phyloP scores from a whole-genome alignment of 2,329 filamentous ascomycete species.

The Ceratocystiopsis brevicomis region DNA sequence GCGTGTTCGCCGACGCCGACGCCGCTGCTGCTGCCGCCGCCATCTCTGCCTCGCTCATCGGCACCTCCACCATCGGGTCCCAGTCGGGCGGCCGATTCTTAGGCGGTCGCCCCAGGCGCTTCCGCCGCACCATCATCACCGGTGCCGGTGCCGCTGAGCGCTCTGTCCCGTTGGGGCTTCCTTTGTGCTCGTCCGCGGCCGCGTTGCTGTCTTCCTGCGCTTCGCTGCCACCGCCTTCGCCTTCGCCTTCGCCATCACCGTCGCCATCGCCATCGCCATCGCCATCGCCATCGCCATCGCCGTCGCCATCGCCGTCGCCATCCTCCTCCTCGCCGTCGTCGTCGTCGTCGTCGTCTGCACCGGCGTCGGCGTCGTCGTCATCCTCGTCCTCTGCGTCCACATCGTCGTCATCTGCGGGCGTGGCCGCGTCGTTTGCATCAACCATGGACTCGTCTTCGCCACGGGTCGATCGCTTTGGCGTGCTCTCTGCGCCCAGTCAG shows the following conservation, averaged over 20 bases:
- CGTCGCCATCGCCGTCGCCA: slow-evolving; percentile 20
- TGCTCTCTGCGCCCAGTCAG: slow-evolving; percentile 21
- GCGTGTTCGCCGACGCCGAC: slow-evolving; percentile 22
- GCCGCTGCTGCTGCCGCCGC: slow-evolving; percentile 4
- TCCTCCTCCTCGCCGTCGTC: slow-evolving; percentile 21
- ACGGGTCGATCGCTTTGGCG: slow-evolving; percentile 20
- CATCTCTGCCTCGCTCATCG: slow-evolving; percentile 25
- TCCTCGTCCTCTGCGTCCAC: slow-evolving; percentile 23
- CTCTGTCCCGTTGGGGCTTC: slow-evolving; percentile 10
- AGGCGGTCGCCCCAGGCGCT: slow-evolving; percentile 67
- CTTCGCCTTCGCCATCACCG: slow-evolving; percentile 37
- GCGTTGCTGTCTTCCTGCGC: slow-evolving; percentile 8
- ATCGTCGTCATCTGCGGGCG: slow-evolving; percentile 19
- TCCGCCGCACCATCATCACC: slow-evolving; percentile 48
- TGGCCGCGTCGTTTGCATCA: slow-evolving; percentile 16
- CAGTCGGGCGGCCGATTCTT: slow-evolving; percentile 71
- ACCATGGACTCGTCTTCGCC: slow-evolving; percentile 22
- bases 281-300: slow-evolving; percentile 21
- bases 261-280: slow-evolving; percentile 37
- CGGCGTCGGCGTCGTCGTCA: slow-evolving; percentile 18
- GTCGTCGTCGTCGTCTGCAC: slow-evolving; percentile 20
- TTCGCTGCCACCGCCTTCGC: slow-evolving; percentile 26
- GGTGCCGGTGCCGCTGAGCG: slow-evolving; percentile 34
- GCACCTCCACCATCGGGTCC: slow-evolving; percentile 42
- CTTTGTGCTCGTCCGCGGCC: slow-evolving; percentile 21